Base-by-base conservation (phyloP, 768 basidiomycete genomes). In the Russula virescens region DNA sequence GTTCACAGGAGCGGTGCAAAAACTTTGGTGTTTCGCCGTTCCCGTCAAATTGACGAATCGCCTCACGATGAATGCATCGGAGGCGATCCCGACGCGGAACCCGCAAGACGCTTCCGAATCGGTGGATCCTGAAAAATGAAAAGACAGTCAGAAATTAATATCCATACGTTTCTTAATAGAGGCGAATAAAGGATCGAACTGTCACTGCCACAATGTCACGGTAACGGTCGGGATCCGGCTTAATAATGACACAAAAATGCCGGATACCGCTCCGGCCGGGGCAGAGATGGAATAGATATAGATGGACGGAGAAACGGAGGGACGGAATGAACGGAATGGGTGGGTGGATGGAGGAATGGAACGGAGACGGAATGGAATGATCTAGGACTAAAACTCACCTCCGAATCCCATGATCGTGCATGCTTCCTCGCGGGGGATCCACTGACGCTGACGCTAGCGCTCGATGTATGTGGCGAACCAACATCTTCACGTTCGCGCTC, bases 351-450 rank as follows among this genome's bases (percentile, higher is more conserved):
- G 42, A 16, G 3, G 42, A 18, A 19, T 19, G 14, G 16, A 19
- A 18, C 8, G 42, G 18, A 18, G 1, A 43, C 3, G 25, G 10
- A 18, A n/a, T 26, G 13, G 5, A 34, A 19, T 38, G 38, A 11
- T n/a, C n/a, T n/a, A n/a, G 10, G 38, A 11, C 13, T 11, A 5
- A n/a, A n/a, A n/a, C 55, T 56, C 55, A 63, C 66, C 40, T 62
- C 65, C 7, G 50, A 31, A 45, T 68, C 66, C 66, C 66, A 68
- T 4, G 58, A 50, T 19, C 66, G 66, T 1, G 64, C 58, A 23
- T 68, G 66, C 46, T 68, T 68, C 11, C 66, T 64, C 6, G 54
- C 65, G 6, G 64, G 61, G 5, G 66, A 55, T 53, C 60, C 65
- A 10, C 64, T 40, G 2, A 43, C 48, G 42, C 60, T 62, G 16